Conservation (phyloP, 2,329 filamentous ascomycete genomes). For the Pseudogymnoascus sp. region DNA sequence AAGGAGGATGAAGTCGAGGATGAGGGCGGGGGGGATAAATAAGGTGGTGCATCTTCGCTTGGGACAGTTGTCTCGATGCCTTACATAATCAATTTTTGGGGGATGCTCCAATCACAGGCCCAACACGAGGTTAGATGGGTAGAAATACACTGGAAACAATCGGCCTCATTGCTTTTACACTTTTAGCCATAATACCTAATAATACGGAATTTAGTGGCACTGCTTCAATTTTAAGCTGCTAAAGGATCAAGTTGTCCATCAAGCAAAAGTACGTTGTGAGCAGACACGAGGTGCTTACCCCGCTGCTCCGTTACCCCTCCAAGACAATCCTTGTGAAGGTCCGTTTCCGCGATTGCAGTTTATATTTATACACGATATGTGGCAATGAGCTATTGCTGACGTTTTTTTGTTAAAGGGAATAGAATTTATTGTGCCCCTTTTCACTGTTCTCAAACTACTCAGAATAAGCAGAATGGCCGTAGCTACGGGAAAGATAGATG, state of each 20-base stretch:
- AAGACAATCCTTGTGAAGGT: neutral
- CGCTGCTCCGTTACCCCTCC: neutral
- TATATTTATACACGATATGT: neutral
- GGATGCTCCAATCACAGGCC: neutral
- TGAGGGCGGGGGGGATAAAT: neutral
- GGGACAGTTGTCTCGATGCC: neutral
- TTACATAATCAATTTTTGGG: neutral
- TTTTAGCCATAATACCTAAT: neutral
- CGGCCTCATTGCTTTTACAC: neutral
- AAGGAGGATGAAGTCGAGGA: neutral
- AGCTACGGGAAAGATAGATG: neutral
- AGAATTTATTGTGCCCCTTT: neutral
- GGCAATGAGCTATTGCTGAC: neutral
- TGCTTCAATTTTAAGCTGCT: neutral
- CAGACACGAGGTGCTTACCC: neutral
- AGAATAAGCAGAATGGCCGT: neutral
- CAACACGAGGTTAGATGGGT: constrained; percentile 2
- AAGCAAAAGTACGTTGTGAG: neutral
- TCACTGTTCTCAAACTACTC: neutral
- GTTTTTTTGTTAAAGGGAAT: neutral
- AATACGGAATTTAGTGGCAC: neutral
- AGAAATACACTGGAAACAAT: neutral
- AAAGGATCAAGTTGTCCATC: neutral
- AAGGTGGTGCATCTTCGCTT: neutral
- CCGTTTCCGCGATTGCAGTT: neutral